These are phyloP conservation scores for Chenopodium album DNA, from an alignment of 148 eudicot genomes.

Conservation along the genomic window DNA sequence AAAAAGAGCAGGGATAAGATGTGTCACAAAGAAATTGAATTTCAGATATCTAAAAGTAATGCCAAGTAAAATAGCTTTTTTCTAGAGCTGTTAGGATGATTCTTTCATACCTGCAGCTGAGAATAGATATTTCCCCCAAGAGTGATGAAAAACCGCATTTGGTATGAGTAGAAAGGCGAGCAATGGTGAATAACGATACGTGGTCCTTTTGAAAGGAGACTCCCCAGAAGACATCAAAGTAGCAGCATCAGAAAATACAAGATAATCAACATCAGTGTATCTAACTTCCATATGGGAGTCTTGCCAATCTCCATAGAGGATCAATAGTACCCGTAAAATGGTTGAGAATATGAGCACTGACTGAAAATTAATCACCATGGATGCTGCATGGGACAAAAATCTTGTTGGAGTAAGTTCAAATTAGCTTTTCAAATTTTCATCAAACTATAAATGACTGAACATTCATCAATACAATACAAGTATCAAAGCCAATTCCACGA, in stretches of 20 bases:
- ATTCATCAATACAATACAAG: not conserved
- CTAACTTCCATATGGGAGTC: conserved; percentile 92
- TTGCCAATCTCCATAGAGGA: conserved; percentile 96
- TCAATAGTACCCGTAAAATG: conserved; percentile 55
- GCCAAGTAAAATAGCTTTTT: not conserved
- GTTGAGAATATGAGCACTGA: conserved; percentile 66
- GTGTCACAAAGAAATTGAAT: not conserved
- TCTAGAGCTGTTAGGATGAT: not conserved
- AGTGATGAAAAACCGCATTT: conserved; percentile 65
- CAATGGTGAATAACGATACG: conserved; percentile 90
- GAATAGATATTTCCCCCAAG: conserved; percentile 91
- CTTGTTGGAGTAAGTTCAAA: not conserved
- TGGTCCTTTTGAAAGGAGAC: conserved; percentile 86
- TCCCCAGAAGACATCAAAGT: conserved; percentile 62
- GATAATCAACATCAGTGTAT: conserved; percentile 92
- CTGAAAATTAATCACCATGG: conserved; percentile 40
- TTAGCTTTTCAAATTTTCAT: not conserved
- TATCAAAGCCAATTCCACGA: not conserved
- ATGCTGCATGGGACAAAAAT: not conserved
- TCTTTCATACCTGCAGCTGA: conserved; percentile 72
- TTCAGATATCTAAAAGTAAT: not conserved
- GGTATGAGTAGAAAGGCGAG: conserved; percentile 82
- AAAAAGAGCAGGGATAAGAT: not conserved
- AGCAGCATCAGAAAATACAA: conserved; percentile 96
- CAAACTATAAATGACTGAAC: not conserved